Base-by-base conservation (phyloP, 768 basidiomycete genomes). In the Russula compacta region DNA sequence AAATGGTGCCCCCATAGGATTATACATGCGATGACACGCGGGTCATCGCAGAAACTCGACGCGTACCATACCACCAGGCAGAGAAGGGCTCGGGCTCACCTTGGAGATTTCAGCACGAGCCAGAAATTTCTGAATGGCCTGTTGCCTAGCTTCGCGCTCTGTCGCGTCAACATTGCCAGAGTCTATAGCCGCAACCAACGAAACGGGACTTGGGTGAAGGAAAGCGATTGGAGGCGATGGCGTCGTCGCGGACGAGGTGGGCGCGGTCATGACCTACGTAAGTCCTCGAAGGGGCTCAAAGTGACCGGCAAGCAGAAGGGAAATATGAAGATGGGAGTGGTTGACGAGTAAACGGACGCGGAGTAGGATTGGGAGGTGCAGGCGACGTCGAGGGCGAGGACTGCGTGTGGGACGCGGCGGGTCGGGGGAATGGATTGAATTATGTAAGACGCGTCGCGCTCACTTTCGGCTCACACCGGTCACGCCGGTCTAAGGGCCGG, bases 181-280 rank as follows among this genome's bases (percentile, higher is more conserved):
- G 61, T 71, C 61, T 42, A 73, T 54, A 51, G 76, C 15, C 24
- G 55, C 36, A 40, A 57, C 61, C 66, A 76, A 73, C 68, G 76
- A 73, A 66, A 77, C 67, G 35, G 74, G 72, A 57, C 60, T 62
- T 29, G 74, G 79, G 60, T 79, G 78, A 60, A 83, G 76, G 76
- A 81, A 87, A 70, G 80, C 73, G 71, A 84, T 77, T 65, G 85
- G 84, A 29, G 89, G 89, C 53, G 89, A 92, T 69, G 86, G 84
- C 60, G 89, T 89, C 71, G 89, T 91, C 68, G 86, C 80, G 64
- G 88, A 87, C 67, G 87, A 90, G 63, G 86, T 83, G 59, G 89
- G 86, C 42, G 88, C 85, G 69, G 87, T 84, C 89, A 90, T 91
- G 40, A 24, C 49, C 39, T 51, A 51, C 21, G n/a, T 21, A n/a